phyloP scores from a whole-genome alignment of 768 basidiomycete genomes.

The Mycena rebaudengoi region DNA sequence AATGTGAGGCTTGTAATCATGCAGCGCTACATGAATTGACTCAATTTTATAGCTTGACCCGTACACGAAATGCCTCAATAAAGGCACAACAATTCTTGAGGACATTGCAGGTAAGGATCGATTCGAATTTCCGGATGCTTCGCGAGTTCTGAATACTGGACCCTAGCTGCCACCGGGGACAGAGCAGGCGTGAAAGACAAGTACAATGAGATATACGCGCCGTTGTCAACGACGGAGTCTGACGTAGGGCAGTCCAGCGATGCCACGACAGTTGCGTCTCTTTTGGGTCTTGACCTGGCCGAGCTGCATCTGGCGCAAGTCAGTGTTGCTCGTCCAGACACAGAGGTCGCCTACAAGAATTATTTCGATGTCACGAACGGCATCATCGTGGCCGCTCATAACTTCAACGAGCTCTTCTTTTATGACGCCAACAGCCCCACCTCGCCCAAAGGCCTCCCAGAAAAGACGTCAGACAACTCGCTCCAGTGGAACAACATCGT shows the following conservation, averaged over 20 bases:
- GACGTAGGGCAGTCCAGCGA: too few relatives aligned
- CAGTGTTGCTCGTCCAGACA: not conserved
- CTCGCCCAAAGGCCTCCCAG: not conserved
- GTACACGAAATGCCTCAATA: not conserved
- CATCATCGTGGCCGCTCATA: not conserved
- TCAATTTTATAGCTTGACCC: not conserved
- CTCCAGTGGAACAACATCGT: not conserved
- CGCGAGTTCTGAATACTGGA: not conserved
- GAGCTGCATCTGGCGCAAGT: not conserved
- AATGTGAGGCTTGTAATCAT: not conserved
- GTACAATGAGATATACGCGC: not conserved
- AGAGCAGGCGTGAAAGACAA: not conserved
- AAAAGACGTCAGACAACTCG: not conserved
- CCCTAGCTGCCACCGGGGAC: not conserved
- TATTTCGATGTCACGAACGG: not conserved
- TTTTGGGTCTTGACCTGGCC: too few relatives aligned
- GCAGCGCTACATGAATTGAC: not conserved
- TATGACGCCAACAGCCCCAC: not conserved
- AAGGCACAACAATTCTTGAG: not conserved
- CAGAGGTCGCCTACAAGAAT: not conserved
- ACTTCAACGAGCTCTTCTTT: not conserved
- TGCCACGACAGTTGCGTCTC: too few relatives aligned
- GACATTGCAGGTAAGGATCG: not conserved
- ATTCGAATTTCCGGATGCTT: not conserved
- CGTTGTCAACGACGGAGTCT: not conserved